Evolutionary conservation across 805 yeast genomes (phyloP).

Genomic region (Candida nemodendra): DNA sequence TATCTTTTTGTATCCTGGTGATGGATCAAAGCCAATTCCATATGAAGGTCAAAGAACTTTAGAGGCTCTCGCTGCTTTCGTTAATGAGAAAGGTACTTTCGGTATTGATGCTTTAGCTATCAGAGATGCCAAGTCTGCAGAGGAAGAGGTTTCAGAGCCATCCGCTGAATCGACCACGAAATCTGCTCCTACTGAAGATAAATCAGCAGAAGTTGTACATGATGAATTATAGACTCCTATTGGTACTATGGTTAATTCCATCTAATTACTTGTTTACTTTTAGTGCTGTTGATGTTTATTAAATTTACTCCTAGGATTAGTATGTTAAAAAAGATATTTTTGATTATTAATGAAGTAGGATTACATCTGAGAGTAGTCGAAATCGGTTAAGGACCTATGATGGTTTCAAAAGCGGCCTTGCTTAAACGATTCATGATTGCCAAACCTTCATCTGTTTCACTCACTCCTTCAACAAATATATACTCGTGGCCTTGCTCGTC

Average conservation of each 20-base stretch:
- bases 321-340: no score
- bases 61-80: conserved; percentile 66
- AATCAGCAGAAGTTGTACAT: conserved; percentile 61
- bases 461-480: conserved; percentile 83
- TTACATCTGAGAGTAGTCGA: no score
- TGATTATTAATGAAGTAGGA: no score
- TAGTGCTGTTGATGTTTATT: no score
- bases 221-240: conserved; percentile 21
- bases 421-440: conserved; percentile 91
- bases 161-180: conserved; percentile 67
- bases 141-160: conserved; percentile 76
- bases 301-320: no score
- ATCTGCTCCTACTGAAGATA: conserved; percentile 80
- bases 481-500: conserved; percentile 68
- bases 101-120: conserved; percentile 54
- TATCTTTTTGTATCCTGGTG: conserved; percentile 84
- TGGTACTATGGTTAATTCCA: background rate
- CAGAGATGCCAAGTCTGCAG: conserved; percentile 64
- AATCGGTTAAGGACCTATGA: no score
- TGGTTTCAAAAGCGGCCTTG: conserved; percentile 69
- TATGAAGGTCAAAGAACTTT: conserved; percentile 73
- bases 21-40: conserved; percentile 60
- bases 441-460: conserved; percentile 74
- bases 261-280: no score
- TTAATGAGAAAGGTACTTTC: conserved; percentile 65